These are phyloP conservation scores for Bothriochloa decipiens DNA, from an alignment of 176 grass and related monocot species.

Conservation along the genomic window DNA sequence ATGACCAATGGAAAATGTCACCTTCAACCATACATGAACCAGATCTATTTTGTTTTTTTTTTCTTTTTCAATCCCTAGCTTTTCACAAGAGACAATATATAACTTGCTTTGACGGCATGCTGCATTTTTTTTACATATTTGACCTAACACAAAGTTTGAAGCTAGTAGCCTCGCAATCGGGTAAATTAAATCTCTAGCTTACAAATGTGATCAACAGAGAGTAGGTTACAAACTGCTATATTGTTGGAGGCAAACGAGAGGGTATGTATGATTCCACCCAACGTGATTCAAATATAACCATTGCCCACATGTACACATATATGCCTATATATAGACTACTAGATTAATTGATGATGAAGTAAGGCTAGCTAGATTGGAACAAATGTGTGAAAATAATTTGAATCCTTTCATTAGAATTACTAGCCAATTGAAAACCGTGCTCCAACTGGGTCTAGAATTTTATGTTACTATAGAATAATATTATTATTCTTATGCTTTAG, in stretches of 20 bases:
- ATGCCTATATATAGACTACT: not conserved
- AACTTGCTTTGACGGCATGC: not conserved
- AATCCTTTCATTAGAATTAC: not conserved
- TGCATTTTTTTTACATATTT: not conserved
- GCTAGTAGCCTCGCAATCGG: not conserved
- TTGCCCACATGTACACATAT: not conserved
- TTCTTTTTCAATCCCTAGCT: not conserved
- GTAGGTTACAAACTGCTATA: not conserved
- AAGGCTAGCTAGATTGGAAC: not conserved
- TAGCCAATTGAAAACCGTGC: not conserved
- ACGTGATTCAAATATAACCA: not conserved
- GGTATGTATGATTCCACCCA: not conserved
- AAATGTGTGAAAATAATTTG: not conserved
- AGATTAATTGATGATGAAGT: not conserved
- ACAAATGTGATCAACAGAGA: not conserved
- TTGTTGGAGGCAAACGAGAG: not conserved
- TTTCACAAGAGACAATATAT: not conserved
- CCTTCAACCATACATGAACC: conserved; percentile 6
- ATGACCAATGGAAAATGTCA: not conserved
- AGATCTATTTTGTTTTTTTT: not conserved
- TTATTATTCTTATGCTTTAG: not conserved
- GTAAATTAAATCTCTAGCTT: not conserved
- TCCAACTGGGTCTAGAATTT: not conserved
- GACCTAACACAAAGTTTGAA: not conserved
- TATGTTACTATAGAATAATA: not conserved